Base-by-base conservation (phyloP, 306 rosid species). In the Ziziphus jujuba region DNA sequence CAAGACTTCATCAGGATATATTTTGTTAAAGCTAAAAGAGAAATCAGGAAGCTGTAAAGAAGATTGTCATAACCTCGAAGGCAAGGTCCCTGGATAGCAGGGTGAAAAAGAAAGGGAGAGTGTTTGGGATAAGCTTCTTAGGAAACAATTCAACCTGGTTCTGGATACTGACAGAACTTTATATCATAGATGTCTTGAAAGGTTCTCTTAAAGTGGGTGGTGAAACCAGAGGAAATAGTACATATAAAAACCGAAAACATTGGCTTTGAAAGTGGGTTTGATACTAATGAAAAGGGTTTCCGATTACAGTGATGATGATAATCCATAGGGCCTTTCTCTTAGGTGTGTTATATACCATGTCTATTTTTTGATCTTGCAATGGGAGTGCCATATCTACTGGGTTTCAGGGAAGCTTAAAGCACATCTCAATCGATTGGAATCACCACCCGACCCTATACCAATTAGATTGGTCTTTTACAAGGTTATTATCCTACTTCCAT, bases 131-230 rank as follows among this genome's bases (percentile, higher is more conserved):
- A 62, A 96, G 96, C 66, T 79, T 92, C 60, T 68, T 92, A 17
- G 96, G 91, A 75, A 80, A 80, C 83, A 81, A 82, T 77, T 58
- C 93, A 9, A 56, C 77, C 24, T 88, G 77, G 84, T 89, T 92
- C 72, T 90, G 96, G 97, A 90, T 86, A 76, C 61, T 89, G 67
- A 80, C 79, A 16, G 97, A 90, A 74, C 96, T 97, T 12, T 86
- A 81, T 59, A 59, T 92, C 59, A 59, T 87, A 67, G 88, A 84
- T 25, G 87, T 75, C 59, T 53, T 74, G 70, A 86, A 79, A 69
- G 73, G 78, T 60, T 62, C 70, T 75, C 70, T 73, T 17, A 73
- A 77, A 65, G 77, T 80, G 7, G 72, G 73, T 44, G 74, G 61
- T 35, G 76, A 70, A 63, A 61, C 13, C 12, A 67, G 51, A 72